Conservation (phyloP, 495 filamentous ascomycete genomes). For the Penicillium goetzii region DNA sequence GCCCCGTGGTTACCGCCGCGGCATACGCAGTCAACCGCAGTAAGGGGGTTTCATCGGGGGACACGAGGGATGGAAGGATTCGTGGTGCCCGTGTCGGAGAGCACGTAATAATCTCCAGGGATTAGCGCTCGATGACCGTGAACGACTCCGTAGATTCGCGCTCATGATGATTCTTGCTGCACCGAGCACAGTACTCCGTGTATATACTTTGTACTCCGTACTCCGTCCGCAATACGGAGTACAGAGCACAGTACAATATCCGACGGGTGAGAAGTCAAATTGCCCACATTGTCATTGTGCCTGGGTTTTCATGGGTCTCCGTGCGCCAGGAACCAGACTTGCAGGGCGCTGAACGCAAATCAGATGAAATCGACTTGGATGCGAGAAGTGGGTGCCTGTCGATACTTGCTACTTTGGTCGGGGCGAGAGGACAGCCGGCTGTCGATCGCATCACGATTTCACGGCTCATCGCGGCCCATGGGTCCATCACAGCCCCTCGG, state of each 20-base stretch:
- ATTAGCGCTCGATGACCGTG: background rate
- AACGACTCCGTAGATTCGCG: background rate
- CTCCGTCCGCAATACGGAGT: background rate
- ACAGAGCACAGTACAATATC: background rate
- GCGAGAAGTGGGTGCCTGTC: slow-evolving; percentile 31
- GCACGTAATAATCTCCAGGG: background rate
- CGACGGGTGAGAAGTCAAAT: background rate
- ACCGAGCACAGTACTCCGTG: background rate
- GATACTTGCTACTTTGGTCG: slow-evolving; percentile 33
- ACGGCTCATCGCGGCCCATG: slow-evolving; percentile 6
- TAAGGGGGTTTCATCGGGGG: slow-evolving; percentile 17
- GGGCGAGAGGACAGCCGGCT: slow-evolving; percentile 3
- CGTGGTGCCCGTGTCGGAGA: background rate
- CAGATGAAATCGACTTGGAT: background rate
- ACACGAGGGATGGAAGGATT: slow-evolving; percentile 5
- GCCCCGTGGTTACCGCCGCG: slow-evolving; percentile 3
- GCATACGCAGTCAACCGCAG: slow-evolving; percentile 13
- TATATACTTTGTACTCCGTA: too few relatives aligned
- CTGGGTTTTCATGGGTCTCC: slow-evolving; percentile 15
- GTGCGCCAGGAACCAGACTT: slow-evolving; percentile 21
- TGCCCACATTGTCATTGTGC: background rate
- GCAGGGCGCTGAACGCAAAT: background rate
- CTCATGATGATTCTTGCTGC: background rate
- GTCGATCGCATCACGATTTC: slow-evolving; percentile 5
- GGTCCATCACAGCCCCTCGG: background rate